Conservation (phyloP, 192 early-diverging fungal species). For the Backusella liffmaniae region DNA sequence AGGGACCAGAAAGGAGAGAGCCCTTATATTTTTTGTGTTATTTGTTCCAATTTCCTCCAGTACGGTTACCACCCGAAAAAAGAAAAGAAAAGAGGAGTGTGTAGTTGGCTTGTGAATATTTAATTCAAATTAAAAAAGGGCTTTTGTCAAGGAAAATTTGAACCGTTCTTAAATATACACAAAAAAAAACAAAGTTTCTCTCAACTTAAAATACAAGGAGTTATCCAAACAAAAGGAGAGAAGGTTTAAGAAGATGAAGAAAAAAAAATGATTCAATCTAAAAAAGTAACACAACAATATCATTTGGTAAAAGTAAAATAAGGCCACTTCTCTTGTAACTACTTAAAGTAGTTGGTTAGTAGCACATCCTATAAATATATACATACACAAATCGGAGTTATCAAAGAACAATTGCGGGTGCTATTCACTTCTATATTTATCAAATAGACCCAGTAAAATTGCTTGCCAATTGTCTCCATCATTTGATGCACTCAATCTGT, state of each 20-base stretch:
- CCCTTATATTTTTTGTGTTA: not conserved
- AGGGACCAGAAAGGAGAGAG: not conserved
- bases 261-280: not conserved
- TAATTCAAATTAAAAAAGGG: not conserved
- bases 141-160: not conserved
- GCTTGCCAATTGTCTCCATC: not conserved
- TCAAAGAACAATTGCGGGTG: not conserved
- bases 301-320: not conserved
- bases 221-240: not conserved
- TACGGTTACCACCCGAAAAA: not conserved
- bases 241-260: no score
- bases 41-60: not conserved
- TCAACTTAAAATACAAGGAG: not conserved
- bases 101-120: not conserved
- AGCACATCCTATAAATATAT: not conserved
- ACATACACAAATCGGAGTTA: not conserved
- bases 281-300: not conserved
- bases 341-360: not conserved
- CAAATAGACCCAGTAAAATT: not conserved
- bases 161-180: not conserved
- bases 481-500: not conserved
- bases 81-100: not conserved
- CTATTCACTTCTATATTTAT: not conserved
- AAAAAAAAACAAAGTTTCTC: not conserved
- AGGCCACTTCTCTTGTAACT: not conserved